Evolutionary conservation across 2,329 filamentous ascomycete genomes (phyloP).

Genomic region (Aspergillus neotritici): DNA sequence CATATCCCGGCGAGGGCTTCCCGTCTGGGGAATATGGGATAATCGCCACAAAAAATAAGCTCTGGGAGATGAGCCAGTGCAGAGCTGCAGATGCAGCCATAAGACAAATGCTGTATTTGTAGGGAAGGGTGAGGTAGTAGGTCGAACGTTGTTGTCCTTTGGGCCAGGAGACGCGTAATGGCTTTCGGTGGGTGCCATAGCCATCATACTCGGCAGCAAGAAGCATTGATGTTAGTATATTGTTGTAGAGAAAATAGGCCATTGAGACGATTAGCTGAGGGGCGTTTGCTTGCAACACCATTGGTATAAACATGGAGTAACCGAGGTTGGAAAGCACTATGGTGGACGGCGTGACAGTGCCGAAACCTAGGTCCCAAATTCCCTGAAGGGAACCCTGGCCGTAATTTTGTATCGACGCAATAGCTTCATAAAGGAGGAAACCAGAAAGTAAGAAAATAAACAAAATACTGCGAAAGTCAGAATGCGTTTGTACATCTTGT

Average conservation of each 20-base stretch:
- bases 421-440: too few relatives aligned
- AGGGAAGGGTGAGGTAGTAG: constrained; percentile 27
- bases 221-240: constrained; percentile 40
- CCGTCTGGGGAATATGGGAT: constrained; percentile 13
- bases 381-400: too few relatives aligned
- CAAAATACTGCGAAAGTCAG: too few relatives aligned
- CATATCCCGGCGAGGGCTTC: background rate
- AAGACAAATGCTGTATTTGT: constrained; percentile 32
- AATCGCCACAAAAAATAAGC: constrained; percentile 38
- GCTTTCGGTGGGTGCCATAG: constrained; percentile 29
- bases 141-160: constrained; percentile 33
- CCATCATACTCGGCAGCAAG: constrained; percentile 44
- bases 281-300: constrained; percentile 26
- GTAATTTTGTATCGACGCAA: too few relatives aligned
- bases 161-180: constrained; percentile 35
- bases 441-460: too few relatives aligned
- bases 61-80: constrained; percentile 44
- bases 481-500: background rate
- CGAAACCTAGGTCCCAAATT: background rate
- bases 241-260: constrained; percentile 29
- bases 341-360: background rate
- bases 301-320: background rate
- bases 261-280: constrained; percentile 31
- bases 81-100: constrained; percentile 25
- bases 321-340: background rate